Conservation (phyloP, 2,329 filamentous ascomycete species). For the Colletotrichum scovillei region DNA sequence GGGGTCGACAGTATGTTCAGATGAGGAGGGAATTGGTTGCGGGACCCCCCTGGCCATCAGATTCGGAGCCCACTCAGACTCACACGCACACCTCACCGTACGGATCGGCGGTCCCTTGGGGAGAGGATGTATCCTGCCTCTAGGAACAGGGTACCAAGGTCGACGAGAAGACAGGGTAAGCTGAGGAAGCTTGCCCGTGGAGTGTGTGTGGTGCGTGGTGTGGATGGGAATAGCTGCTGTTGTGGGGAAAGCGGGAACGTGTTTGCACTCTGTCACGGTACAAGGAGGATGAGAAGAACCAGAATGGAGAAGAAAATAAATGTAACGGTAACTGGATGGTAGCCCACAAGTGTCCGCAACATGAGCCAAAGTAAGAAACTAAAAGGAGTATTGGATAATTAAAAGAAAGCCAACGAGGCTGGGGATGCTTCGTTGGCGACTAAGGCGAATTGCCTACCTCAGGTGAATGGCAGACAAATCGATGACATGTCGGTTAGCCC, state of each 20-base stretch:
- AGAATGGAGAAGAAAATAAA: not conserved
- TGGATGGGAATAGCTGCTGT: not conserved
- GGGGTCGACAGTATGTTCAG: slow-evolving; percentile 17
- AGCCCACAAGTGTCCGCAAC: not conserved
- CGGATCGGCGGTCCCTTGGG: not conserved
- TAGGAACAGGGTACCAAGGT: not conserved
- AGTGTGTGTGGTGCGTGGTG: not conserved
- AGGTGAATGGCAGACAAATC: not conserved
- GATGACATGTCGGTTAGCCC: slow-evolving; percentile 3
- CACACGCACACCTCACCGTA: not conserved
- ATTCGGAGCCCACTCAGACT: not conserved
- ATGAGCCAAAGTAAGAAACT: not conserved
- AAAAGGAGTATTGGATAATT: not conserved
- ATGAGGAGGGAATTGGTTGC: slow-evolving; percentile 2
- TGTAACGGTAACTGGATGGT: not conserved
- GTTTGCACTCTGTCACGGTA: not conserved
- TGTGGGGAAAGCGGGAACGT: not conserved
- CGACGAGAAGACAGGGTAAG: not conserved
- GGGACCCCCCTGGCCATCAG: not conserved
- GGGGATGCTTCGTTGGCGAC: not conserved
- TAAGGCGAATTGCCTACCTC: not conserved
- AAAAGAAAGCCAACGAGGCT: not conserved
- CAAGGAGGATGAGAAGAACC: not conserved
- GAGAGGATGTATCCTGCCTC: not conserved
- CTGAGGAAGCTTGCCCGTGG: not conserved